These are phyloP conservation scores for Platanthera guangdongensis DNA, from an alignment of 106 monocot genomes.

Conservation along the genomic window DNA sequence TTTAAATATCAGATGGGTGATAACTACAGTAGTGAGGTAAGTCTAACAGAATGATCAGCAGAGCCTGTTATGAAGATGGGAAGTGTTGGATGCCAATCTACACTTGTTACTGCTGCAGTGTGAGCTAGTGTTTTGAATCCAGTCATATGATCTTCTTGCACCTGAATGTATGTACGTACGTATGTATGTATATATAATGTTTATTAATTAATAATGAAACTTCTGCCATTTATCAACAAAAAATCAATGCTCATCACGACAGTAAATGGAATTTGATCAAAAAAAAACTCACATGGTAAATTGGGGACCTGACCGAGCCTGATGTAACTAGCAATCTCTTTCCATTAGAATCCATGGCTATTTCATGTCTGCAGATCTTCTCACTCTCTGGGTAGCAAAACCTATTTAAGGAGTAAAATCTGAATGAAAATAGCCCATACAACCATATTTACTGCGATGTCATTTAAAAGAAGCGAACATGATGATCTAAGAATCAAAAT, in stretches of 20 bases:
- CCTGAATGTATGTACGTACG: constrained; percentile 30
- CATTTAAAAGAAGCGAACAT: not conserved
- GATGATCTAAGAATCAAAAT: not conserved
- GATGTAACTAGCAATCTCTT: constrained; percentile 78
- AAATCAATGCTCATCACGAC: not conserved
- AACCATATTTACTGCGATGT: not conserved
- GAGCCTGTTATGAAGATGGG: constrained; percentile 89
- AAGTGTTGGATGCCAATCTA: constrained; percentile 94
- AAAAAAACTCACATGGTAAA: constrained; percentile 63
- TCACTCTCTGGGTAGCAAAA: constrained; percentile 75
- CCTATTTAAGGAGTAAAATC: constrained; percentile 22
- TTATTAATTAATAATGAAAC: not conserved
- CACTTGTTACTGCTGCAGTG: constrained; percentile 71
- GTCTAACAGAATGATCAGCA: constrained; percentile 85
- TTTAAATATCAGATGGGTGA: too few relatives aligned
- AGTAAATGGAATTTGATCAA: not conserved
- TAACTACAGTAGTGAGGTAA: constrained; percentile 37
- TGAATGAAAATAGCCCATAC: not conserved
- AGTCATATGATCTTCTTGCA: constrained; percentile 68
- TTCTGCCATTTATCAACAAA: not conserved
- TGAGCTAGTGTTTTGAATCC: constrained; percentile 71
- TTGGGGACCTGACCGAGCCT: constrained; percentile 80
- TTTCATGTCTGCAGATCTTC: constrained; percentile 73
- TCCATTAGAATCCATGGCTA: constrained; percentile 76
- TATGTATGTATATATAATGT: not conserved